Evolutionary conservation across 805 yeast species (phyloP), one percentile per base, ranked within the genome.

Genomic region (Kregervanrija pseudodelftensis): DNA sequence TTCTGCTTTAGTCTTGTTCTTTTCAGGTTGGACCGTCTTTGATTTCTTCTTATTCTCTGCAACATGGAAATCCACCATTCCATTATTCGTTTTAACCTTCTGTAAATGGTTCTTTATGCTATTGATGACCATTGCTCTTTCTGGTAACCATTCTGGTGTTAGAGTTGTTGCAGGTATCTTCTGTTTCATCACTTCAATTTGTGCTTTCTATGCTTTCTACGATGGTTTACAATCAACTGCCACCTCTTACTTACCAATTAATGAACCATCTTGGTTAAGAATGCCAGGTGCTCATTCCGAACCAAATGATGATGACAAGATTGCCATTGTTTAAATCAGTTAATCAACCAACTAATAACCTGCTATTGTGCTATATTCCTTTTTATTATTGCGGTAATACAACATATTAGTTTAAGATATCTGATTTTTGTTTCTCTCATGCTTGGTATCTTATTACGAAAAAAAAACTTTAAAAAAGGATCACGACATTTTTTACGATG

Each of bases 21-120:
- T 73, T 15, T 48, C 75, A 4, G 72, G 72, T 1, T 73, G 79
- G 79, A 67, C 71, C 8, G 66, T 76, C 5, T 74, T 71, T 56
- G 66, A 73, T 33, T 66, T 69, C 45, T 49, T 73, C 47, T 60
- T 72, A 56, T 61, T 74, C 64, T 39, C 65, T 33, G 61, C 65
- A 33, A 71, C 77, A 2, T 60, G 69, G 48, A 75, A 71, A 53
- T 65, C 76, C 7, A 71, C 77, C 2, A 44, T 68, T 12, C 63
- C 68, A 37, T 59, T 71, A 46, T 57, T 64, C 47, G 54, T 49
- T 5, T 60, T 70, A 38, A 68, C 73, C 39, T 57, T 68, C 52
- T 61, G 61, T 45, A 65, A 70, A 46, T 66, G 68, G 57, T 58
- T 69, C 54, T 73, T 72, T 44, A 69, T 67, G 55, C 55, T 72